Conservation (phyloP, 2,329 filamentous ascomycete species). For the Exophiala sideris region DNA sequence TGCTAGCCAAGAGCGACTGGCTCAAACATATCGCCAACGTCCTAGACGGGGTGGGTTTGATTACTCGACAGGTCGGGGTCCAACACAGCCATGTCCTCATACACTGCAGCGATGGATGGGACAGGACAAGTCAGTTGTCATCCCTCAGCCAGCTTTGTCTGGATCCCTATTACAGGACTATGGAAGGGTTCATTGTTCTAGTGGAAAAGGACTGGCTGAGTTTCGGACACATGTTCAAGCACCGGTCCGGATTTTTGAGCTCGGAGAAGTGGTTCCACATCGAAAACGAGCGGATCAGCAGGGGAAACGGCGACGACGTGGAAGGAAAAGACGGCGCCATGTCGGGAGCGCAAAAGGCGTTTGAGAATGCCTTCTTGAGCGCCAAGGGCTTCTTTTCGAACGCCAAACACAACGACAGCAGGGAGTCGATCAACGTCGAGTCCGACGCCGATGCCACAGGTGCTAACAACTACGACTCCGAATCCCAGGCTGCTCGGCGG, state of each 20-base stretch:
- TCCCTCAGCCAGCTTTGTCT: conserved; percentile 88
- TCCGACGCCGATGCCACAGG: conserved; percentile 60
- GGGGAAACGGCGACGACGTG: conserved; percentile 34
- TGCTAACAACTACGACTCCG: conserved; percentile 42
- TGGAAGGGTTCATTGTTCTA: conserved; percentile 90
- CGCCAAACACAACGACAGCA: conserved; percentile 53
- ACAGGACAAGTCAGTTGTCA: conserved; percentile 91
- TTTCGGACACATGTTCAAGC: conserved; percentile 95
- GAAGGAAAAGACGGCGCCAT: conserved; percentile 35
- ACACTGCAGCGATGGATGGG: conserved; percentile 98
- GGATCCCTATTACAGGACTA: conserved; percentile 89
- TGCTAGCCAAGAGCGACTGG: conserved; percentile 82
- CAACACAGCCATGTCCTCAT: conserved; percentile 94
- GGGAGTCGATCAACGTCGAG: conserved; percentile 53
- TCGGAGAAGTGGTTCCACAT: conserved; percentile 92
- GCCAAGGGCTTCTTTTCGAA: conserved; percentile 90
- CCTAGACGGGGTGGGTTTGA: conserved; percentile 77
- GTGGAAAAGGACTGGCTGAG: conserved; percentile 98
- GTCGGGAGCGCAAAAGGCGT: conserved; percentile 60
- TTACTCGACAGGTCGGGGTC: conserved; percentile 82
- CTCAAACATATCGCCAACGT: conserved; percentile 82
- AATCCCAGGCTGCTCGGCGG: conserved; percentile 36
- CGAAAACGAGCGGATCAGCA: conserved; percentile 73
- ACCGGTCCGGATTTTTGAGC: conserved; percentile 81
- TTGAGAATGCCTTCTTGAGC: conserved; percentile 80